Evolutionary conservation across 345 rosid species (phyloP).

Genomic region (Garcia nutans): DNA sequence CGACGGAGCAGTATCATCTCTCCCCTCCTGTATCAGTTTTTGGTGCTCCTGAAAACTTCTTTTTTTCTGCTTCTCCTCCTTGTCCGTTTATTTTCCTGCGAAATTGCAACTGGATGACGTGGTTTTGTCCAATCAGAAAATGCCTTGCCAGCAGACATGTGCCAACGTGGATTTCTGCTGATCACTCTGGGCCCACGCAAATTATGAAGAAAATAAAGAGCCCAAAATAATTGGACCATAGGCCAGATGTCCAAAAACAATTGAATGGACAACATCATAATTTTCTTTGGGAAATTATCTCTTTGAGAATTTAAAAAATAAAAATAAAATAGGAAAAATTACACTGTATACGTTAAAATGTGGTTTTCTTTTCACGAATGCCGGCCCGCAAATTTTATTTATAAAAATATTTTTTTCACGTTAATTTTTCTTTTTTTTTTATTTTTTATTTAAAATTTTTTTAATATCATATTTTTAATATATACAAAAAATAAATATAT

Average conservation of each 20-base stretch:
- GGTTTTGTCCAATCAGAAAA: constrained; percentile 10
- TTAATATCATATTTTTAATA: too few species aligned
- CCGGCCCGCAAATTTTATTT: too few species aligned
- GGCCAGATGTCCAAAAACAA: background rate
- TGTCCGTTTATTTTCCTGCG: background rate
- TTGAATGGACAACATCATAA: too few species aligned
- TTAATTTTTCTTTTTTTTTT: too few species aligned
- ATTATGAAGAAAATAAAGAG: background rate
- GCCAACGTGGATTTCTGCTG: background rate
- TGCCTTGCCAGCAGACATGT: background rate
- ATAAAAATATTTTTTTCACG: too few species aligned
- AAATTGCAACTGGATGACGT: constrained; percentile 1
- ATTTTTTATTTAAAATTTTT: too few species aligned
- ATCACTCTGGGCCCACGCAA: background rate
- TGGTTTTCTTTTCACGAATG: too few species aligned
- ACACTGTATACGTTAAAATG: too few species aligned
- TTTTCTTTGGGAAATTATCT: too few species aligned
- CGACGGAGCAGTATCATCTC: constrained; percentile 25
- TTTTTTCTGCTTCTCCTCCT: background rate
- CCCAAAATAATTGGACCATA: background rate
- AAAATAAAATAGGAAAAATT: too few species aligned
- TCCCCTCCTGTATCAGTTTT: constrained; percentile 7
- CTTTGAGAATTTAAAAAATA: too few species aligned
- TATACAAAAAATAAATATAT: too few species aligned
- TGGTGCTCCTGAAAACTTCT: background rate